Evolutionary conservation across 192 early-diverging fungal species (phyloP).

Genomic region (Gonapodya sp.): DNA sequence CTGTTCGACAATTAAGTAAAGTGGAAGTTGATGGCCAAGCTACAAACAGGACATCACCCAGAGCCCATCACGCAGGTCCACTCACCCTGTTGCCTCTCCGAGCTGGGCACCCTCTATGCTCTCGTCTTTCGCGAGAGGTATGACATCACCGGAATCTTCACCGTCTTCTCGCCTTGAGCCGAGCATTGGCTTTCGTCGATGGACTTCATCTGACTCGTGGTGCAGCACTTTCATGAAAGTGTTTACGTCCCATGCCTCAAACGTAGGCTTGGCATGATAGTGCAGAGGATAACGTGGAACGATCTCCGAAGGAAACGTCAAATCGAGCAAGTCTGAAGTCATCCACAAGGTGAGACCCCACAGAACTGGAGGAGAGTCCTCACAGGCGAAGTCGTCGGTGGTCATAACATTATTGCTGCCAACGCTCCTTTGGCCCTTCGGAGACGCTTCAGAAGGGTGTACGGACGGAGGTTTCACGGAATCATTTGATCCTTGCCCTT

Average conservation of each 20-base stretch:
- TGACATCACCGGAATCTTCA: background rate
- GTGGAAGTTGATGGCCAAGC: no score
- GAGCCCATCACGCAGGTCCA: background rate
- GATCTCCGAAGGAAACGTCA: background rate
- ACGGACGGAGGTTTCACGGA: no score
- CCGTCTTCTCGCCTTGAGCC: background rate
- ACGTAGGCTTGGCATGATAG: background rate
- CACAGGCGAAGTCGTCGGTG: background rate
- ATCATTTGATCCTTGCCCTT: background rate
- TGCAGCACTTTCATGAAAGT: background rate
- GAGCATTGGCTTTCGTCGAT: background rate
- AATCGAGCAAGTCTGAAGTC: background rate
- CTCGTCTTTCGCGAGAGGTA: background rate
- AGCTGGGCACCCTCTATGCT: background rate
- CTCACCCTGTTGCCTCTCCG: background rate
- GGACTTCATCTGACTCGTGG: background rate
- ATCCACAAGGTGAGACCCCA: slow-evolving; percentile 10
- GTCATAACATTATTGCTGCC: background rate
- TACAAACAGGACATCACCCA: background rate
- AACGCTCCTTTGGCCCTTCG: no score
- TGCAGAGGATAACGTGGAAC: background rate
- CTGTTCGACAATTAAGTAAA: no score
- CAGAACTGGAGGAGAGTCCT: background rate
- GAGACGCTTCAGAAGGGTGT: background rate
- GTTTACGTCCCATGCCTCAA: background rate